Base-by-base conservation (phyloP, 1,284 basidiomycete genomes). In the Ustilago xerochloae region DNA sequence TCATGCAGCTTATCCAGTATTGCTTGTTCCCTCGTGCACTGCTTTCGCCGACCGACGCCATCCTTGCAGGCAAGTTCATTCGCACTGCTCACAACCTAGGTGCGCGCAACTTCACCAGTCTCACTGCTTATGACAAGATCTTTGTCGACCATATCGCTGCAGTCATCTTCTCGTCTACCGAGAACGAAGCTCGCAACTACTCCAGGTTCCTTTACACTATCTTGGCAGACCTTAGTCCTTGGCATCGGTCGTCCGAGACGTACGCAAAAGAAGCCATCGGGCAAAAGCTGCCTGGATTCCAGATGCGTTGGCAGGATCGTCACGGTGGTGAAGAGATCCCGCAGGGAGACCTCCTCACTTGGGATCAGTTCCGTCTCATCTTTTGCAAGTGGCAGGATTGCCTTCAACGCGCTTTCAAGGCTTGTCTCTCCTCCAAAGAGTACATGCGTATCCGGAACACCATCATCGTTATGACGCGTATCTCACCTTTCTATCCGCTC, bases 141-240 rank as follows among this genome's bases (percentile, higher is more conserved):
- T 77, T 83, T 61, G 64, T 67, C 16, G 80, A 82, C 39, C 80
- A 84, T 46, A 75, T 80, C 13, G 91, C 92, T 46, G 90, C 91
- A 8, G 89, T 94, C 10, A 88, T 98, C 26, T 97, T 95, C 84
- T 91, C 92, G 1, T 95, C 93, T 78, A 97, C 94, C 54, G 96
- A 97, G 86, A 93, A 93, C 78, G 96, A 99, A 85, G 94, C 94
- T 7, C 90, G 92, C 59, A 99, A 97, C 85, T 95, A 95, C 81
- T 94, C 77, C 20, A 66, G 81, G 15, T 97, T 96, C 86, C 86
- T 99, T 32, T 87, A 89, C 30, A 91, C 91, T 4, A 88, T 94
- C 57, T 86, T 96, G 67, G 87, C 87, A 18, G 94, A 94, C 80
- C 86, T 92, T 12, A 87, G 88, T 81, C 88, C 88, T 50, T 97